Conservation (phyloP, 805 yeast genomes). For the Metschnikowia colocasiae region DNA sequence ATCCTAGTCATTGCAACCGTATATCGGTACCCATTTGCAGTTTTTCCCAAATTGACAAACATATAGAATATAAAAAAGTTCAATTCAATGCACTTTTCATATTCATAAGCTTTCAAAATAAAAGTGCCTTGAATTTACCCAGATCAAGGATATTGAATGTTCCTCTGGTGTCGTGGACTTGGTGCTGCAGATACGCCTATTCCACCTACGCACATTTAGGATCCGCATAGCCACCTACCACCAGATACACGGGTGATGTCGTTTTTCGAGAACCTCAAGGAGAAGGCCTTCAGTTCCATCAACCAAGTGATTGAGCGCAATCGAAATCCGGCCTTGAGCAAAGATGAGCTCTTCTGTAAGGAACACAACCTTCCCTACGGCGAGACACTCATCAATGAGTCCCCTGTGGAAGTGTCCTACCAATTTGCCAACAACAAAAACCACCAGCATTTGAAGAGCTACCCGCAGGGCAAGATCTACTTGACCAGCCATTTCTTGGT, state of each 20-base stretch:
- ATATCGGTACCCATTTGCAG: too few species aligned
- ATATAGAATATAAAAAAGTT: too few species aligned
- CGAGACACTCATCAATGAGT: constrained; percentile 63
- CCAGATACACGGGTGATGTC: constrained; percentile 35
- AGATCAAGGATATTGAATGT: too few species aligned
- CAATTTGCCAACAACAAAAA: constrained; percentile 25
- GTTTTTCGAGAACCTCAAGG: constrained; percentile 46
- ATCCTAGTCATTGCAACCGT: too few species aligned
- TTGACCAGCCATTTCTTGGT: constrained; percentile 73
- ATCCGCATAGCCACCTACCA: not conserved
- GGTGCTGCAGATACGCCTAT: constrained; percentile 2
- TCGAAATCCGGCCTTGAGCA: constrained; percentile 44
- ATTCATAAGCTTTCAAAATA: too few species aligned
- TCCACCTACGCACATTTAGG: not conserved
- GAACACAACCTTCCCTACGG: constrained; percentile 69
- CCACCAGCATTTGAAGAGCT: constrained; percentile 18
- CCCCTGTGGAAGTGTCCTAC: constrained; percentile 54
- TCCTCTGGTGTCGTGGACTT: not conserved
- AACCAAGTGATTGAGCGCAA: constrained; percentile 43
- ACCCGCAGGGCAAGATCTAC: constrained; percentile 60
- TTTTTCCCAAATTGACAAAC: too few species aligned
- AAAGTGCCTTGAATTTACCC: too few species aligned
- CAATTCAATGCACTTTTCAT: too few species aligned
- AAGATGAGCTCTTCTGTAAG: constrained; percentile 66
- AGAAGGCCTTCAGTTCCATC: constrained; percentile 45